Conservation (phyloP, 257 asterid genomes). For the Scutellaria baicalensis region DNA sequence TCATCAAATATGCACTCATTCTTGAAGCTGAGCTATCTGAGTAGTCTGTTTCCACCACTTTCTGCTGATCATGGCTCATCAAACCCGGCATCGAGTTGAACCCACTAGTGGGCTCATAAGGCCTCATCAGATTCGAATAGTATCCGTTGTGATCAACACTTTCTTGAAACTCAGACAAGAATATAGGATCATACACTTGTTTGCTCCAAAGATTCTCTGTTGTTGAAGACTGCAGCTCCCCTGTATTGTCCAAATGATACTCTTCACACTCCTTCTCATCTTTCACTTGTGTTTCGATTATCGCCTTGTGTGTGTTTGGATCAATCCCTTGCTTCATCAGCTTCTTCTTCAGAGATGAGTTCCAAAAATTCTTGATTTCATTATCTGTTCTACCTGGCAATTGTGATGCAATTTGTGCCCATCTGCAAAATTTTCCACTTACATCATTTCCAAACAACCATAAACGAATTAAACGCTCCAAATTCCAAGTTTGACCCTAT, state of each 20-base stretch:
- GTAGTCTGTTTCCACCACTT: conserved; percentile 26
- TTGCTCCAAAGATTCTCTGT: conserved; percentile 6
- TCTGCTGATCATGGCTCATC: conserved; percentile 27
- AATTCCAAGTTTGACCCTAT: too few species aligned
- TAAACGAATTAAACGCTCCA: background rate
- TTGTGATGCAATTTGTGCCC: conserved; percentile 89
- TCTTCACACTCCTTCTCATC: conserved; percentile 14
- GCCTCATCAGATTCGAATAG: conserved; percentile 12
- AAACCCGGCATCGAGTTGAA: conserved; percentile 37
- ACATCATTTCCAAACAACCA: conserved; percentile 15
- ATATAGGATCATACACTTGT: conserved; percentile 42
- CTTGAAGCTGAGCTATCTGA: conserved; percentile 37
- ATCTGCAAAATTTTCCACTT: conserved; percentile 29
- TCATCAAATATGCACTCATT: conserved; percentile 24
- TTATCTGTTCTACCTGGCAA: conserved; percentile 89
- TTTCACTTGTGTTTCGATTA: conserved; percentile 15
- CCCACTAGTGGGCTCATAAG: conserved; percentile 15
- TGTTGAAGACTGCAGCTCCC: conserved; percentile 14
- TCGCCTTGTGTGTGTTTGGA: conserved; percentile 64
- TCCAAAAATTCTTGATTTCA: conserved; percentile 86
- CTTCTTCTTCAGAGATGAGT: conserved; percentile 72
- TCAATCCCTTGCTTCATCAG: conserved; percentile 65
- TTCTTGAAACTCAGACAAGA: conserved; percentile 44
- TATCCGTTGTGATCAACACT: conserved; percentile 5
- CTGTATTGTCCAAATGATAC: background rate